A percentile compares a stretch with the other conserved stretches of the same genome.
Conservation (phyloP, 768 basidiomycete genomes). For the Rhodotorula kratochvilovae region DNA sequence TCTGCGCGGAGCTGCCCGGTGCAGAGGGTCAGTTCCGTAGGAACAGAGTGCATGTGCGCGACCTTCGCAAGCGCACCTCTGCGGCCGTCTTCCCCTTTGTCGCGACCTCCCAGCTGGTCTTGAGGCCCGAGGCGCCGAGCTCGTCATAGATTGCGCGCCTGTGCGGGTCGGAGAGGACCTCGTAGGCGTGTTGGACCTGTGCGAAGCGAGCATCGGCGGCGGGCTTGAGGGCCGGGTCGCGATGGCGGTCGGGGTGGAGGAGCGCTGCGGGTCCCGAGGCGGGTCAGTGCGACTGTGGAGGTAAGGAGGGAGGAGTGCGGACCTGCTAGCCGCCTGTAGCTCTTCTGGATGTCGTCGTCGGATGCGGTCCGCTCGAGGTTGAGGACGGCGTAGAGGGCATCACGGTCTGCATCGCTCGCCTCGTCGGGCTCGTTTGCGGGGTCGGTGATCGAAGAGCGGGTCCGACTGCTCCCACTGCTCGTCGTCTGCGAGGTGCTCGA, state of each 20-base stretch:
- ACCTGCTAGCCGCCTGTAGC: slow-evolving; percentile 63
- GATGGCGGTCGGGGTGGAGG: slow-evolving; percentile 82
- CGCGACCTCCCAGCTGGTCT: slow-evolving; percentile 48
- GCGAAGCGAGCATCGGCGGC: slow-evolving; percentile 66
- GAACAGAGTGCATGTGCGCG: no score
- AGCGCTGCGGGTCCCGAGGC: slow-evolving; percentile 48
- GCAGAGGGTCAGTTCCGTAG: background rate
- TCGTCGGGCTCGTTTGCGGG: background rate
- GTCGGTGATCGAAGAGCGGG: slow-evolving; percentile 17
- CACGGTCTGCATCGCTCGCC: background rate
- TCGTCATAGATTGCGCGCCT: slow-evolving; percentile 66
- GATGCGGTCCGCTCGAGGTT: slow-evolving; percentile 65
- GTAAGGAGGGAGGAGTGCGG: background rate
- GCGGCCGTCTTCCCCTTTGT: slow-evolving; percentile 46
- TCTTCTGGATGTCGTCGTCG: slow-evolving; percentile 66
- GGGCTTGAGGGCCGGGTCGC: slow-evolving; percentile 56
- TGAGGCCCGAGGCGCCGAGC: slow-evolving; percentile 56
- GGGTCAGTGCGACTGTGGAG: background rate
- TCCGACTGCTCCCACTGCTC: slow-evolving; percentile 21
- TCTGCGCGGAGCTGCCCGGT: slow-evolving; percentile 37
- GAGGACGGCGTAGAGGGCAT: slow-evolving; percentile 50
- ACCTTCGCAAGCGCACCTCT: slow-evolving; percentile 39
- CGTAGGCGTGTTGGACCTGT: slow-evolving; percentile 75
- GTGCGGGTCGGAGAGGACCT: slow-evolving; percentile 65
- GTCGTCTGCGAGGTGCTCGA: background rate